Evolutionary conservation across 176 grass and related monocot genomes (phyloP), one percentile per base, ranked within the genome.

Genomic region (Musa schizocarpa): DNA sequence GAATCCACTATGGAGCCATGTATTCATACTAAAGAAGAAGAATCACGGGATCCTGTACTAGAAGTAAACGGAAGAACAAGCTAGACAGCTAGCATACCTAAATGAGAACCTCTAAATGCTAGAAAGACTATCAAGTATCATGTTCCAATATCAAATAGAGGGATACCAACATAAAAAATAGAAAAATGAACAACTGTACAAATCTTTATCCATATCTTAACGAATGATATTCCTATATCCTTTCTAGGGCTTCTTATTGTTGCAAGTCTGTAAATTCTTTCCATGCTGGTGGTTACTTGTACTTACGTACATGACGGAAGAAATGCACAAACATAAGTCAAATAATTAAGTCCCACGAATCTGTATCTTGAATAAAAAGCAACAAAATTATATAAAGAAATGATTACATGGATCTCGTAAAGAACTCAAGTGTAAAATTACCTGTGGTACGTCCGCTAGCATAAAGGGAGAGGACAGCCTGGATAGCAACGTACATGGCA

Each of bases 401-500:
- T 24, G 49, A 21, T 23, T 25, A 9, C 1, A 14, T 24, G 25
- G 13, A 58, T 59, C 25, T 43, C 34, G 9, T 43, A 43, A 11
- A 17, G 54, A 11, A 13, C 27, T 34, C 11, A 49, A 43, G 1
- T 59, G 48, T 17, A 75, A 61, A 75, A 29, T 20, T 61, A 75
- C 73, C 26, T 75, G 73, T 75, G 14, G 73, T 75, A n/a, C 73
- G 73, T 75, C 73, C 54, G 6, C 73, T 61, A 43, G 73, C 73
- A 75, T 75, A 61, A 48, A 75, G 73, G 11, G 73, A 75, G 73
- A 75, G 54, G 53, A 75, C 73, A 49, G 73, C 73, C 20, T 75
- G 73, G 27, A 75, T 75, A 8, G 73, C 23, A 11, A 75, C 54
- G 59, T 59, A 61, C 73, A 75, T 75, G 1, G 73, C 73, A 48